Base-by-base conservation (phyloP, 2,329 filamentous ascomycete species). In the Aspergillus novoparasiticus region DNA sequence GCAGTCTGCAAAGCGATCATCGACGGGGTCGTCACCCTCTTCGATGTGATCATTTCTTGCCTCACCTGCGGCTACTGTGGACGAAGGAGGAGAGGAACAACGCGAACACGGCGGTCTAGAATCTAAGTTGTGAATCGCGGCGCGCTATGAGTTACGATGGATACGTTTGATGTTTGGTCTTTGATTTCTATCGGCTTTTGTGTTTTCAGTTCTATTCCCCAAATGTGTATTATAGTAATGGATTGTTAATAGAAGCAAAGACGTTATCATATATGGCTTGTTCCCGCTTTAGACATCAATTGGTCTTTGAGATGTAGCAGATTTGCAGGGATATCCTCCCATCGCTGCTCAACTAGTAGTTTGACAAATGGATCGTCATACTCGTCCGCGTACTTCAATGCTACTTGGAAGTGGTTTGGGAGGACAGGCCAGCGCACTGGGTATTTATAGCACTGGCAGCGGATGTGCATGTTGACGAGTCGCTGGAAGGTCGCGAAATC, bases 31-130 rank as follows among this genome's bases (percentile, higher is more conserved):
- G 87, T 90, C 66, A 78, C 83, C 62, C 82, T 91, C 78, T 83
- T 88, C 77, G 84, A 85, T 75, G 87, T 90, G 77, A 82, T 92
- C 76, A 86, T 92, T 77, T 83, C 83, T 66, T 91, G 86, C 82
- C 77, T 92, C 55, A 84, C 82, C 34, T 84, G 82, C 71, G 79
- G 79, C 30, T 76, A 74, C 46, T 74, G 71, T 48, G 67, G 73
- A 14, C 70, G 78, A n/a, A 68, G 72, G 62, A 67, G 71, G 62
- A 68, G 71, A 19, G 63, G 70, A 32, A 65, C 64, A 23, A 68
- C 9, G 28, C 48, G 66, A 53, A 64, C 58, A 36, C 54, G 66
- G 57, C 69, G 70, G 59, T 68, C 72, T 41, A 67, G 69, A n/a
- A 41, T 64, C 39, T 61, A 50, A 45, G 30, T 21, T 46, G 36